Evolutionary conservation across 2,329 filamentous ascomycete species (phyloP).

Genomic region (Beauveria caledonica): DNA sequence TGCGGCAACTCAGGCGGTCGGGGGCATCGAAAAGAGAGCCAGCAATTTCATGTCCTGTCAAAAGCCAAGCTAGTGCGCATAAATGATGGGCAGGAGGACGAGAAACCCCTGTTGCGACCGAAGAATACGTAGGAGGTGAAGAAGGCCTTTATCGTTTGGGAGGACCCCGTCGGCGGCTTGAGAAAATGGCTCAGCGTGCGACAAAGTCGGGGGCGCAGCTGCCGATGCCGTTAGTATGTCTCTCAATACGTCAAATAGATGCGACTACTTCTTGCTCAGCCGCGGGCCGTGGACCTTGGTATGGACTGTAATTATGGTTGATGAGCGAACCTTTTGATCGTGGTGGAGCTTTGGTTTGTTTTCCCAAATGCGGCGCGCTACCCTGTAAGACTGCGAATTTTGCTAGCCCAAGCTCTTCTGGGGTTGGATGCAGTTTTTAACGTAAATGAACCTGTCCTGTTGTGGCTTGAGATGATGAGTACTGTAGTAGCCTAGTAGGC

Average conservation of each 20-base stretch:
- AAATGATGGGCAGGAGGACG: neutral
- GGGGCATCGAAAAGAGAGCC: conserved; percentile 2
- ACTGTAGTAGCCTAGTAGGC: no score
- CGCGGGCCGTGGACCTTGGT: neutral
- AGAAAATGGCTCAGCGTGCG: neutral
- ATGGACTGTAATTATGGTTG: neutral
- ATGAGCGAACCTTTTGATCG: neutral
- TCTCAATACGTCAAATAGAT: no score
- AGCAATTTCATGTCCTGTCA: neutral
- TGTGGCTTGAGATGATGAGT: no score
- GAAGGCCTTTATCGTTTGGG: neutral
- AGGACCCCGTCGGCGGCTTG: neutral
- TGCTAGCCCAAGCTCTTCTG: neutral
- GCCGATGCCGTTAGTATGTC: neutral
- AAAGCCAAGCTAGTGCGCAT: neutral
- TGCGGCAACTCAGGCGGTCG: neutral
- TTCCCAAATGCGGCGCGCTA: neutral
- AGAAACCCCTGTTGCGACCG: neutral
- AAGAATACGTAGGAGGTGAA: neutral
- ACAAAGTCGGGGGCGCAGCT: neutral
- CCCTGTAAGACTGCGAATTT: neutral
- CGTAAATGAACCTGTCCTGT: no score
- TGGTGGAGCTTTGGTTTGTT: conserved; percentile 4
- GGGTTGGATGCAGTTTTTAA: no score
- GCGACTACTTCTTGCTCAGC: neutral